Evolutionary conservation across 2,329 filamentous ascomycete genomes (phyloP), one percentile per base, ranked within the genome.

Genomic region (Sclerotinia borealis): DNA sequence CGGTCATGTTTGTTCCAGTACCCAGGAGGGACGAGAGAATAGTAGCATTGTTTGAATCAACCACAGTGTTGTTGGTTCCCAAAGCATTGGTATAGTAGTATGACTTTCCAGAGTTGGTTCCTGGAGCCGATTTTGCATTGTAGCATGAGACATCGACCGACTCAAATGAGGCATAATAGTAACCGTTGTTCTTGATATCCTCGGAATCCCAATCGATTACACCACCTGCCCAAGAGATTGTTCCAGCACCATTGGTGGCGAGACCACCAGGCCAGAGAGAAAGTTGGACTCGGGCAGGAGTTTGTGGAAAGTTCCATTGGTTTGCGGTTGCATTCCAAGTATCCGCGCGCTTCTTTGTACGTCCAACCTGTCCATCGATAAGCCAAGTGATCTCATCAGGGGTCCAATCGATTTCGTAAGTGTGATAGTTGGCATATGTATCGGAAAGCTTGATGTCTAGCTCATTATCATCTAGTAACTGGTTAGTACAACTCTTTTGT

Each of bases 211-310:
- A 99, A 80, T 96, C 83, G 68, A 99, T 93, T 59, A 84, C 79
- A 71, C 95, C 95, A 73, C 95, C 95, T 22, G 93, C 91, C 95
- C 95, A 99, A 61, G 87, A 82, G 68, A 96, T 84, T 39, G 95
- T 98, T 63, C 95, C 95, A 75, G 90, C 74, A 47, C 85, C 89
- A 76, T 97, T 97, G 73, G 82, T 83, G 11, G 85, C 78, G 52
- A 90, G 84, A 74, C 95, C 95, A 72, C 91, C 95, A 47, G 95
- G 95, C 95, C 95, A 99, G 73, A 99, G 86, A 19, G 95, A 98
- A 58, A 99, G 83, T 80, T 97, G 92, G 59, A 99, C 85, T 70
- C 93, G 91, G 19, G 93, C 79, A 4, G 95, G 95, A 0, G 93
- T 96, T 79, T 98, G 95, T 8, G 95, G 95, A 80, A 85, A 99